phyloP scores from a whole-genome alignment of 495 filamentous ascomycete species.

The Talaromyces thailandensis region DNA sequence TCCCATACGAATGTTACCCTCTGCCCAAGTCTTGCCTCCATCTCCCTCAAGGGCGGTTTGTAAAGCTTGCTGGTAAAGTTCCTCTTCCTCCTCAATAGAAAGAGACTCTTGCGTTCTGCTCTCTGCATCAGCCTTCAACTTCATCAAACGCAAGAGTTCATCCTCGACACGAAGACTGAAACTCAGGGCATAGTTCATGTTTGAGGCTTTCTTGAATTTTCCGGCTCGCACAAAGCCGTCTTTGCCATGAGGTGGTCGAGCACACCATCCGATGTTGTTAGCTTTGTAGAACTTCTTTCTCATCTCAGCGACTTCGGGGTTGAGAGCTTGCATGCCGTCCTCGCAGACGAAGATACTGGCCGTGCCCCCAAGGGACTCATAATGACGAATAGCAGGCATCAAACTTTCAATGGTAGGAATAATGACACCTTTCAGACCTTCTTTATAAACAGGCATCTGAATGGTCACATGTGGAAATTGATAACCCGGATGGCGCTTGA shows the following conservation, averaged over 20 bases:
- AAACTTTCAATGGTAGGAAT: constrained; percentile 52
- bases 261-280: constrained; percentile 54
- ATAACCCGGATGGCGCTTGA: constrained; percentile 6
- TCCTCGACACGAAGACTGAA: constrained; percentile 52
- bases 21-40: constrained; percentile 63
- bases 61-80: constrained; percentile 41
- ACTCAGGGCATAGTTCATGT: constrained; percentile 62
- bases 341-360: constrained; percentile 42
- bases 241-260: constrained; percentile 33
- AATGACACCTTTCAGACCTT: constrained; percentile 57
- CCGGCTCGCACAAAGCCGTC: constrained; percentile 45
- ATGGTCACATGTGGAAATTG: constrained; percentile 35
- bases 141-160: constrained; percentile 34
- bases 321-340: constrained; percentile 36
- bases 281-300: constrained; percentile 58
- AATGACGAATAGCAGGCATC: constrained; percentile 57
- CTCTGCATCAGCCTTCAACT: constrained; percentile 14
- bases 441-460: constrained; percentile 72
- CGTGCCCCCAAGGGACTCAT: constrained; percentile 46
- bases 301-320: constrained; percentile 42
- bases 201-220: constrained; percentile 68
- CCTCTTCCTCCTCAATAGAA: constrained; percentile 38
- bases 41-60: constrained; percentile 43
- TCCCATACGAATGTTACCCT: constrained; percentile 69
- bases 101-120: constrained; percentile 23